Percentiles rank a stretch among this genome's conserved stretches.
Evolutionary conservation across 495 filamentous ascomycete species (phyloP).

Genomic region (Tuber microsphaerosporum): DNA sequence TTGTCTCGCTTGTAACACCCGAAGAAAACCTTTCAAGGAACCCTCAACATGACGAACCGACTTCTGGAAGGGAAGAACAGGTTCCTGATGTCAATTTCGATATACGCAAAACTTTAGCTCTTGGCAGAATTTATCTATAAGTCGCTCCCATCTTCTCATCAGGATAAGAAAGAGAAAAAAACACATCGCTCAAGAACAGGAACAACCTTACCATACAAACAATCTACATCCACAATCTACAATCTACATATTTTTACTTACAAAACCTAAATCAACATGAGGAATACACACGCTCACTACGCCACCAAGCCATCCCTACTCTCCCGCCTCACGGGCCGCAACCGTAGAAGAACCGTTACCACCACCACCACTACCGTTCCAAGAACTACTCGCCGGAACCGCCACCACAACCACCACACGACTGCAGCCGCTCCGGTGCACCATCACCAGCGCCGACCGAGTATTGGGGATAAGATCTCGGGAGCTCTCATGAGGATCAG

Average conservation of each 20-base stretch:
- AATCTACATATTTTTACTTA: neutral
- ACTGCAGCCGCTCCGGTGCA: conserved; percentile 42
- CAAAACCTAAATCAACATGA: conserved; percentile 20
- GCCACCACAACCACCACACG: conserved; percentile 21
- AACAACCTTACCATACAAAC: neutral
- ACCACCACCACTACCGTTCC: conserved; percentile 43
- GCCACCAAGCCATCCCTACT: conserved; percentile 34
- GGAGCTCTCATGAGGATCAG: conserved; percentile 62
- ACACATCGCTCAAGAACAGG: neutral
- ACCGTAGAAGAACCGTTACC: conserved; percentile 42
- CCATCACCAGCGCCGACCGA: conserved; percentile 53
- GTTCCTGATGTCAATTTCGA: neutral
- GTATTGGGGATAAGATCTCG: conserved; percentile 61
- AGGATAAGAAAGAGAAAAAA: neutral
- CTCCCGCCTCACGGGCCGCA: conserved; percentile 34
- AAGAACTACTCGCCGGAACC: conserved; percentile 29
- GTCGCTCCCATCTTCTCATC: neutral
- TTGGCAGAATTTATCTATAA: neutral
- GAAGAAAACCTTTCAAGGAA: neutral
- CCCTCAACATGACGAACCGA: neutral
- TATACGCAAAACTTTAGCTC: neutral
- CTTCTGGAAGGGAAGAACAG: neutral
- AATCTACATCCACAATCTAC: too few relatives aligned
- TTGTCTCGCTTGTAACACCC: neutral
- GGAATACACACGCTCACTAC: conserved; percentile 20